Base-by-base conservation (phyloP, 192 early-diverging fungal species). In the Borealophlyctis nickersoniae region DNA sequence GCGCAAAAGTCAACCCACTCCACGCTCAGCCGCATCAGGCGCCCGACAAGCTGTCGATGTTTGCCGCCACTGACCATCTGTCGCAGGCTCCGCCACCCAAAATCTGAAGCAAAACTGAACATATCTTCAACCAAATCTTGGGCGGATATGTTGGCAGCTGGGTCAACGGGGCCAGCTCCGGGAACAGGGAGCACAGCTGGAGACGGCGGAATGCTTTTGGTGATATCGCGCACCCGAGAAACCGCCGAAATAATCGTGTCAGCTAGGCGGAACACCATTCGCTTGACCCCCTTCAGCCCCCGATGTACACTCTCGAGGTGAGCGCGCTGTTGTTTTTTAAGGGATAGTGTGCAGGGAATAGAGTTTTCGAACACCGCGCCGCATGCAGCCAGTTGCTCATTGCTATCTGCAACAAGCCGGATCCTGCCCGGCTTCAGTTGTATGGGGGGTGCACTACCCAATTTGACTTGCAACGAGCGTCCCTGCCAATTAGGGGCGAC, bases 1-100 rank as follows among this genome's bases (percentile, higher is more conserved):
- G 83, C 86, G 49, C 92, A 90, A 66, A 94, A 94, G 52, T 87
- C 86, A 53, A 89, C 85, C 92, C 92, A 94, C 49, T 90, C 87
- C n/a, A 91, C 89, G 13, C 88, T 80, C 56, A 94, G 79, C 2
- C 80, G 79, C 22, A 89, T 69, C 33, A 94, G 71, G 27, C 85
- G 85, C 52, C 87, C 49, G 36, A 89, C 85, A 54, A 90, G 72
- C 27, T 82, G 80, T 0, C 79, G 69, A 48, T 88, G 78, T 23
- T 77, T 74, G 34, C 71, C 76, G 13, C 81, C 59, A 30, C 34
- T 69, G 48, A 86, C 87, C 36, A 91, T 57, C 39, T 84, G 81
- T 58, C 77, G 76, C 26, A 87, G 61, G 0, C 79, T 78, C 22
- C 84, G 81, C 49, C 81, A 72, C 14, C 88, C 87, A 49, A 90